Evolutionary conservation across 164 flowering plant genomes (phyloP), one percentile per base, ranked within the genome.

Genomic region (Aristolochia fimbriata): DNA sequence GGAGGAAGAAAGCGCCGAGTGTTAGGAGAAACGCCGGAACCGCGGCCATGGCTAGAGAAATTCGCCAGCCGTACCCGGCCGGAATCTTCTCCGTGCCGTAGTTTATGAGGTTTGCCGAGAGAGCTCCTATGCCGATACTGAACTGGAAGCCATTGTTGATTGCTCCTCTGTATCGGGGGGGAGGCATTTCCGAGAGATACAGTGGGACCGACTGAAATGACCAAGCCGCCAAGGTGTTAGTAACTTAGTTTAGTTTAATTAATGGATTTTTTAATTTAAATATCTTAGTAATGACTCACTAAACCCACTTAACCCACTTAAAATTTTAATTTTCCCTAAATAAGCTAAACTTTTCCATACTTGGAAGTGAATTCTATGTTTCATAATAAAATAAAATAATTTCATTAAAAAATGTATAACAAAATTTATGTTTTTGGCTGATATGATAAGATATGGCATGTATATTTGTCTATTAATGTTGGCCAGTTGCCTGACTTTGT

Each of bases 141-240:
- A 84, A 56, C 59, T 86, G 87, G 74, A 86, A 86, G 58, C 80
- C 80, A 46, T 62, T 76, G 83, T 68, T 86, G 50, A 84, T 31
- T 19, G 81, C 82, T 70, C 96, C 96, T 50, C 75, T 47, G 51
- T 64, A 61, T 31, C 22, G 48, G 9, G 75, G 51, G 33, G 75
- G 71, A 10, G 96, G 83, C 93, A 88, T 86, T 73, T 86, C 96
- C 0, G 88, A 84, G 8, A 88, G 76, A 62, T 88, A 88, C 0
- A 88, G 57, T 14, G 96, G 96, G 3, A 83, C 85, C 6, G 90
- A 49, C 96, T 87, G 78, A 62, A 64, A 20, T 31, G 48, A 17
- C 22, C 9, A 49, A 19, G n/a, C n/a, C n/a, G n/a, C n/a, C n/a
- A n/a, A n/a, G n/a, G n/a, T n/a, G n/a, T n/a, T n/a, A n/a, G 33